These are phyloP conservation scores for Suillus weaverae DNA, from an alignment of 768 basidiomycete species.

Conservation along the genomic window DNA sequence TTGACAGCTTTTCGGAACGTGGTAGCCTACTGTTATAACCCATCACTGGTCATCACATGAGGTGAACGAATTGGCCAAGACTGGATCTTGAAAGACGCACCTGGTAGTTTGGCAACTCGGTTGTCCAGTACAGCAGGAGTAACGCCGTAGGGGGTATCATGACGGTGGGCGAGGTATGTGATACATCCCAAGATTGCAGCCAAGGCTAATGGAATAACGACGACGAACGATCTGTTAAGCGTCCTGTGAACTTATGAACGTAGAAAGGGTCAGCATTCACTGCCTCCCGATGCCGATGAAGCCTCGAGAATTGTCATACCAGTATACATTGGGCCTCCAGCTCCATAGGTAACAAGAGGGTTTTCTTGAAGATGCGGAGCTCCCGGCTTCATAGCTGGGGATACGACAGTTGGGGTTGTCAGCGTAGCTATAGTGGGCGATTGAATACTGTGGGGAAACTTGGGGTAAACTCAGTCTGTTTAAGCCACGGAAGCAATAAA, in stretches of 20 bases:
- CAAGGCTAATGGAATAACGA: conserved; percentile 18
- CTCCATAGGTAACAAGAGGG: not conserved
- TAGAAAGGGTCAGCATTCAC: not conserved
- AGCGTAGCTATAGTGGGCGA: not conserved
- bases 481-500: conserved; percentile 1
- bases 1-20: not conserved
- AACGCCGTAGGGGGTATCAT: not conserved
- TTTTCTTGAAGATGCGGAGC: not conserved
- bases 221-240: conserved; percentile 10
- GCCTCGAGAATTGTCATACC: not conserved
- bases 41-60: conserved; percentile 40
- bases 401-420: not conserved
- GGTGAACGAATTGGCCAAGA: conserved; percentile 1
- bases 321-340: not conserved
- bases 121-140: conserved; percentile 9
- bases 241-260: conserved; percentile 4
- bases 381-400: not conserved
- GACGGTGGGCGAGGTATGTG: conserved; percentile 15
- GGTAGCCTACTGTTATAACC: conserved; percentile 60
- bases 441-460: not conserved
- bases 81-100: conserved; percentile 19
- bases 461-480: not conserved
- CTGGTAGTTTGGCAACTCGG: conserved; percentile 37
- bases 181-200: conserved; percentile 21
- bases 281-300: not conserved